A percentile compares a stretch with the other conserved stretches of the same genome.
phyloP scores from a whole-genome alignment of 2,329 filamentous ascomycete genomes.

The Claviceps sorghi region DNA sequence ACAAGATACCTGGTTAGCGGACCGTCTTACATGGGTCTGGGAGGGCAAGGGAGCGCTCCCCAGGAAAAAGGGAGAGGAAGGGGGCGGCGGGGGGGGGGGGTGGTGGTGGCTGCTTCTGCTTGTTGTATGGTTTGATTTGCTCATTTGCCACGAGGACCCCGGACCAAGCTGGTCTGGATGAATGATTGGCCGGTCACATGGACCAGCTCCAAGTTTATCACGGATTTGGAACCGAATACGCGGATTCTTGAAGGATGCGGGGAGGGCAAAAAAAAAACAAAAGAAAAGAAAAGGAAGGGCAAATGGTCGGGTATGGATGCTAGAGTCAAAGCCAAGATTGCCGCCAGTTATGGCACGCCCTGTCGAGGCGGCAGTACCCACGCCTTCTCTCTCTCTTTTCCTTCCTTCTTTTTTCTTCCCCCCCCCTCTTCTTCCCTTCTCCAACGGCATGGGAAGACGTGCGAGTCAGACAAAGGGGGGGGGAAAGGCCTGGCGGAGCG shows the following conservation, averaged over 20 bases:
- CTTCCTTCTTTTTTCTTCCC: not conserved
- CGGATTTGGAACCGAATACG: not conserved
- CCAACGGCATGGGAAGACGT: not conserved
- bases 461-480: not conserved
- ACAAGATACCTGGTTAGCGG: not conserved
- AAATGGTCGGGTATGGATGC: too few species aligned
- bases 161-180: too few species aligned
- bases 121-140: not conserved
- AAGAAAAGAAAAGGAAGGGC: too few species aligned
- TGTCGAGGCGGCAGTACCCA: not conserved
- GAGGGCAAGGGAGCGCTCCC: not conserved
- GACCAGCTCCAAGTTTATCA: not conserved
- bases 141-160: constrained; percentile 1
- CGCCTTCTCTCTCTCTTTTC: not conserved
- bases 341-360: not conserved
- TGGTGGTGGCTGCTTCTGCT: not conserved
- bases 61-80: too few species aligned
- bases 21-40: not conserved
- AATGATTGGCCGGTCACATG: not conserved
- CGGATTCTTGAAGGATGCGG: not conserved
- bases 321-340: not conserved
- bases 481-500: too few species aligned
- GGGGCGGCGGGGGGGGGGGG: too few species aligned
- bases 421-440: too few species aligned
- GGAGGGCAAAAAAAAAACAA: too few species aligned